A percentile compares a stretch with the other conserved stretches of the same genome.
These are phyloP conservation scores for Stipa capillata DNA, from an alignment of 176 grass and related monocot genomes.

Conservation along the genomic window DNA sequence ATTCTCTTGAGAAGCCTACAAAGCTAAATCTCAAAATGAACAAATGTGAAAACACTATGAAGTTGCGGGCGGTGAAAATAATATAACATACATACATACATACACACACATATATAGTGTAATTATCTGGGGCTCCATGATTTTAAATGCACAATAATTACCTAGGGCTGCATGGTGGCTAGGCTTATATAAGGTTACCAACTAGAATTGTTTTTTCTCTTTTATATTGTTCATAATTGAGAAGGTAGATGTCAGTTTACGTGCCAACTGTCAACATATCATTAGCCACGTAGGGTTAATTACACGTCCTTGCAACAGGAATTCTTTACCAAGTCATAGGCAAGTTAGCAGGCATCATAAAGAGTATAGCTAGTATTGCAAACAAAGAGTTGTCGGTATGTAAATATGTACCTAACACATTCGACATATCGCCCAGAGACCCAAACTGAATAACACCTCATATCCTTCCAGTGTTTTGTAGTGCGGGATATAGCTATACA, in stretches of 20 bases:
- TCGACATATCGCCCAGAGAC: conserved; percentile 47
- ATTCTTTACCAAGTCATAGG: neutral
- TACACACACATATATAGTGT: too few relatives aligned
- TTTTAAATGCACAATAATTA: too few relatives aligned
- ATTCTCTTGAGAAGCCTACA: neutral
- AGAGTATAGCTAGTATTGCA: neutral
- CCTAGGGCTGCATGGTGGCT: too few relatives aligned
- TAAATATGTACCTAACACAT: conserved; percentile 31
- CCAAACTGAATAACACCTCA: conserved; percentile 32
- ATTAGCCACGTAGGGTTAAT: neutral
- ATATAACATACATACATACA: too few relatives aligned
- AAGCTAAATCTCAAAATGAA: too few relatives aligned
- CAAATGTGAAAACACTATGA: too few relatives aligned
- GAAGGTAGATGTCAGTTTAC: neutral
- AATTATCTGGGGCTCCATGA: too few relatives aligned
- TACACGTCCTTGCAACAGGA: neutral
- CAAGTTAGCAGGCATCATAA: conserved; percentile 17
- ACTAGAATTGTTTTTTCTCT: too few relatives aligned
- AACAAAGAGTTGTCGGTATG: conserved; percentile 10
- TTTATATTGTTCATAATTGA: neutral
- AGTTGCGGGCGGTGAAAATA: too few relatives aligned
- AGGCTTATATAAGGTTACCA: too few relatives aligned
- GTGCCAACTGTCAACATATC: neutral
- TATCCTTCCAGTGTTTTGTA: conserved; percentile 38
- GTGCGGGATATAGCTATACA: conserved; percentile 34